Evolutionary conservation across 352 stramenopile species (phyloP), one percentile per base, ranked within the genome.

Genomic region (Phytophthora brassicae): DNA sequence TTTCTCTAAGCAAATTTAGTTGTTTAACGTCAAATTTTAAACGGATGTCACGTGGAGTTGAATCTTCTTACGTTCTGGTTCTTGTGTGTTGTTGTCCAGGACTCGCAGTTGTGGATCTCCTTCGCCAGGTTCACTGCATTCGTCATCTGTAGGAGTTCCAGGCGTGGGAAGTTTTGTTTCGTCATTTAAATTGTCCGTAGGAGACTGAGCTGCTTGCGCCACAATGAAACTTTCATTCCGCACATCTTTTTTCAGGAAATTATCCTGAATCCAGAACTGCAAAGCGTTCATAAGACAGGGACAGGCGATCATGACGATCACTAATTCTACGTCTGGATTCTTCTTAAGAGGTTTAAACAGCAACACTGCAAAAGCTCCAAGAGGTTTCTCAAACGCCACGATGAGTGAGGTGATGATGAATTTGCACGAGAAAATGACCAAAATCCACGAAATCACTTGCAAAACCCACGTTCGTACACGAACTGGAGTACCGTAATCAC

Each of bases 211-310:
- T 0, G 62, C 64, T 33, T 77, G 69, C n/a, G 74, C 60, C 35
- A 88, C 70, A 26, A 84, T 60, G 42, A 81, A 68, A 58, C 75
- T 84, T 55, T 88, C 79, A 45, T 87, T 71, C 8, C 72, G 73
- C 8, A 88, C 68, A 42, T 92, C 83, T 57, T 95, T 93, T 60
- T 95, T 96, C 48, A 96, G 79, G 66, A 94, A 96, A 69, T 77
- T 94, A 75, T 96, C 88, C 66, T 96, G 88, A 29, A 96, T 72
- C 86, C 86, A 96, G 57, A 95, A 96, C 56, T 96, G 88, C 43
- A 95, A 49, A 14, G 81, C 86, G 64, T 96, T 96, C 86, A 96
- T 95, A 17, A 95, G 52, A 55, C 82, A 92, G 39, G 88, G 88
- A 64, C 88, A 96, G 6, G 79, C 83, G 50, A 96, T 91, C 88